Base-by-base conservation (phyloP, 352 stramenopile genomes). In the Phytophthora lateralis region DNA sequence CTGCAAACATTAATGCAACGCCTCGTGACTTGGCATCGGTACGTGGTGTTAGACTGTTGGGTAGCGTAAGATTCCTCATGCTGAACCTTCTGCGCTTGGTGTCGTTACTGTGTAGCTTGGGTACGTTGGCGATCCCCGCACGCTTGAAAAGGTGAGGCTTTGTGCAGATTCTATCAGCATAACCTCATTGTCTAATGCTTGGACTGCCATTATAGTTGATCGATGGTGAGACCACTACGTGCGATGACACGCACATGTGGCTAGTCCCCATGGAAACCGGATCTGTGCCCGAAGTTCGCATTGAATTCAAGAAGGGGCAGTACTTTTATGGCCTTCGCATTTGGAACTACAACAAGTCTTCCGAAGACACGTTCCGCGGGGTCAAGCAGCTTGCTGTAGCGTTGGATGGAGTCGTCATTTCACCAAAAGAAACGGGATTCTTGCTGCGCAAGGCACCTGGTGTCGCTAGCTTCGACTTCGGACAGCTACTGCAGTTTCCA, bases 161-260 rank as follows among this genome's bases (percentile, higher is more conserved):
- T 3, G 26, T 27, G 35, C 6, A 32, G 6, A 44, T 29, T 15
- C 53, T 12, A 34, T 47, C 0, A 4, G 7, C 10, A 26, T 6
- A 21, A 24, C 2, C 4, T 8, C 7, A 15, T 6, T 26, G 27
- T 45, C 38, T 45, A 27, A 45, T 26, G 51, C 27, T 8, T 43
- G 1, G 53, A 0, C 4, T 60, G 1, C 10, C 35, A 1, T 21
- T 34, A 26, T 32, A 93, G 82, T 61, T 97, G 10, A 63, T 97
- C 8, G 90, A 98, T 58, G 88, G 89, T 1, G 64, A 90, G 7
- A 77, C 83, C 7, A 75, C 69, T 21, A 97, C 89, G 3, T 95
- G 75, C 44, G 89, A 98, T 27, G 91, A 97, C 58, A 80, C 85
- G 8, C 90, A 98, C 66, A 90, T 93, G 78, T 98, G 91, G 91